Base-by-base conservation (phyloP, 345 rosid genomes). In the Bruguiera sexangula region DNA sequence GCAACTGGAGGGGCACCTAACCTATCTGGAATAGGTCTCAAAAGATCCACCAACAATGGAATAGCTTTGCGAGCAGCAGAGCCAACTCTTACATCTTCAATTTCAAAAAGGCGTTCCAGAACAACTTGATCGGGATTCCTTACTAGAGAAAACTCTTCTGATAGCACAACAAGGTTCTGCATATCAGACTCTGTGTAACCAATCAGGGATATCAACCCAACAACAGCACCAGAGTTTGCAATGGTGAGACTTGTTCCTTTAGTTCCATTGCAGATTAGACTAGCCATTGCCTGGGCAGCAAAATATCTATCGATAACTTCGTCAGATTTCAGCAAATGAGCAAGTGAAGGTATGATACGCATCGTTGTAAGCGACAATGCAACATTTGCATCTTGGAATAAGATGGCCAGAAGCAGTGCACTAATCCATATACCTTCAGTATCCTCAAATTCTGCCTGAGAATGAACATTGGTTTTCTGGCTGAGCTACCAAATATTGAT, bases 11-110 rank as follows among this genome's bases (percentile, higher is more conserved):
- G 97, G 79, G 96, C 98, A 73, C 84, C 86, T 1, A 90, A 96
- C 80, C 96, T 85, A 68, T 90, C 96, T 65, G 97, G 92, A 69
- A 90, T 85, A 16, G 98, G 98, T 81, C 84, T 86, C 81, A 93
- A 74, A 68, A 89, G 88, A 83, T 93, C 98, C 70, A 93, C 98
- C 75, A 93, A 79, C 65, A 87, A 76, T 59, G 98, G 97, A 77
- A 93, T 87, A 73, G 93, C 82, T 79, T 87, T 88, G 5, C 88
- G 86, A 39, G 98, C 84, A 54, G 84, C 70, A 75, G 92, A 84
- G 57, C 96, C 96, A 79, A 80, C 69, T 76, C 87, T 85, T 51
- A 93, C 83, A 77, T 89, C 96, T 79, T 90, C 96, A 62, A 89
- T 81, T 69, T 84, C 85, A 69, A 93, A 90, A 70, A 93, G 90